Base-by-base conservation (phyloP, 1,139 yeast genomes). In the Pichia sp. region DNA sequence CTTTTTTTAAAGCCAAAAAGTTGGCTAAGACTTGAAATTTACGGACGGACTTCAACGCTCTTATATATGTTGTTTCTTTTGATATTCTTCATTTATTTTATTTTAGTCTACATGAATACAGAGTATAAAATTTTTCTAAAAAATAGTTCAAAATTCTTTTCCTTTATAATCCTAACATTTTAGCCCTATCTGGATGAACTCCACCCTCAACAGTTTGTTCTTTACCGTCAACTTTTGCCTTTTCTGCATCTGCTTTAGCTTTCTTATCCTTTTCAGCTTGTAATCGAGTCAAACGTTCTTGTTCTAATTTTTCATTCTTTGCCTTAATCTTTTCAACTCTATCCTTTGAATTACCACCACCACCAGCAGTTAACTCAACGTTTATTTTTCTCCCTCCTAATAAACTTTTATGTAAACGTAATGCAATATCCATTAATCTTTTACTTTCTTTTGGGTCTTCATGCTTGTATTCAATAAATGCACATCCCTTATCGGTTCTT, bases 311-410 rank as follows among this genome's bases (percentile, higher is more conserved):
- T 46, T 79, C 85, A 64, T 90, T 89, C 73, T 92, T 90, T 46
- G 76, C 79, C 62, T 79, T 79, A 59, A 92, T 75, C 68, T 92
- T 92, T 44, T 76, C 76, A 50, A 79, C 63, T 58, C 98, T 74
- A 38, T 71, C 74, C 49, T 75, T 74, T 7, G 95, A 82, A 66
- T 90, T 90, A 45, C 98, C 98, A 41, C 98, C 98, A 43, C 98
- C 98, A 46, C 98, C 98, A 43, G 88, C 98, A 2, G 97, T 92
- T 60, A 92, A 75, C 67, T 92, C 98, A 34, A 92, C 97, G 62
- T 92, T 92, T 61, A 92, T 88, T 64, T 81, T 86, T 56, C 96
- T 75, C 48, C 77, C 74, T 53, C 79, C 75, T 52, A 90, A 65
- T 18, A 71, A 62, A 5, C 90, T 74, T 65, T 87, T 96, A 66